Base-by-base conservation (phyloP, 257 asterid genomes). In the Cinchona pubescens region DNA sequence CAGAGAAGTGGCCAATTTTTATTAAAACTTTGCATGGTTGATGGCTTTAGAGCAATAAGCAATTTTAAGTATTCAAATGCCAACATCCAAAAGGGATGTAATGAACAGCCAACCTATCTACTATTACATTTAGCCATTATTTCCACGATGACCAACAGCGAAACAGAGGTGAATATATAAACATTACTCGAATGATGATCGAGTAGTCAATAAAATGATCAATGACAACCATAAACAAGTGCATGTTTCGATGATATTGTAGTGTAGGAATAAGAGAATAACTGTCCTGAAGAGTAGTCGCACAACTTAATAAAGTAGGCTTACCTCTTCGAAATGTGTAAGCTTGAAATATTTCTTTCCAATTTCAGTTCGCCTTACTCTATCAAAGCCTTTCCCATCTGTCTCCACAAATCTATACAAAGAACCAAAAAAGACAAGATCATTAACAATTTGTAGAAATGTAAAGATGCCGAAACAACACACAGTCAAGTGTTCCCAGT, bases 291-390 rank as follows among this genome's bases (percentile, higher is more conserved):
- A 7, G 42, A 51, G 21, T 23, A 25, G 55, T 29, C 34, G 55
- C 56, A 45, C 21, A 12, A 2, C 30, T 53, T 37, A 23, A 59
- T 43, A n/a, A 38, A 49, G 15, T 63, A 56, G 63, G 34, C 60
- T 71, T 87, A 92, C 99, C 97, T 95, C 99, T 80, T 95, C 99
- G 71, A 95, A 95, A 85, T 95, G 91, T 70, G 88, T 87, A 29
- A 95, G 99, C 82, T 91, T 92, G 84, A 95, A 95, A 83, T 88
- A 55, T 80, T 95, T 95, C 86, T 91, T 95, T 81, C 99, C 99
- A 38, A 95, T 95, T 88, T 95, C 99, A 40, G 99, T 95, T 53
- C 88, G 89, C 80, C 99, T 92, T 76, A 92, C 99, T 87, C 96
- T 85, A 85, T 95, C 99, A 55, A 74, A 95, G 64, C 94, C 99